A percentile compares a stretch with the other conserved stretches of the same genome.
These are phyloP conservation scores for maize (Zea mays) DNA, from an alignment of 176 grass and related monocot genomes.

Conservation along the genomic window DNA sequence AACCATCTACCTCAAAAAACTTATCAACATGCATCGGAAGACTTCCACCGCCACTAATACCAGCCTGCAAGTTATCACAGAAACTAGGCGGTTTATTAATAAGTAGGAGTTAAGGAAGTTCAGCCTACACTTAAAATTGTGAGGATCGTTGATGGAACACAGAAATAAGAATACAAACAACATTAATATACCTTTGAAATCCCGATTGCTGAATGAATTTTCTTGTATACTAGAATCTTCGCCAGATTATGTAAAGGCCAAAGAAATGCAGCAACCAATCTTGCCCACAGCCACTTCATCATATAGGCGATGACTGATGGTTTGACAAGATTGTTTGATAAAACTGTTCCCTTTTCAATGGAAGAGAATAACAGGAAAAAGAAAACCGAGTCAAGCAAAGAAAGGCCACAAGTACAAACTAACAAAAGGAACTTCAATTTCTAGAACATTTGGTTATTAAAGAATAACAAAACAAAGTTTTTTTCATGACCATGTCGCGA, in stretches of 20 bases:
- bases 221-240: slow-evolving; percentile 72
- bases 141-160: slow-evolving; percentile 25
- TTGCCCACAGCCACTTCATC: slow-evolving; percentile 67
- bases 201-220: slow-evolving; percentile 84
- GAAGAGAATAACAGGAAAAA: slow-evolving; percentile 17
- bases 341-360: slow-evolving; percentile 66
- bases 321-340: slow-evolving; percentile 54
- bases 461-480: slow-evolving; percentile 8
- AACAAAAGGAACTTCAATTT: slow-evolving; percentile 3
- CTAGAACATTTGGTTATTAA: slow-evolving; percentile 18
- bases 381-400: slow-evolving; percentile 19
- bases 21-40: slow-evolving; percentile 82
- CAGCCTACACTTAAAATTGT: slow-evolving; percentile 20
- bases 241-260: slow-evolving; percentile 95
- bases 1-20: slow-evolving; percentile 86
- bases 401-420: slow-evolving; percentile 23
- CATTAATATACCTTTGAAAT: slow-evolving; percentile 80
- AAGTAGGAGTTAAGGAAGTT: slow-evolving; percentile 16
- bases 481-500: no score
- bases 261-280: slow-evolving; percentile 58
- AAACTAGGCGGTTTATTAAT: slow-evolving; percentile 44
- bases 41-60: slow-evolving; percentile 90
- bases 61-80: slow-evolving; percentile 73
- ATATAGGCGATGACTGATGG: slow-evolving; percentile 48
- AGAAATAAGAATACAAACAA: neutral